Evolutionary conservation across 352 stramenopile species (phyloP).

Genomic region (Phytophthora quininea): DNA sequence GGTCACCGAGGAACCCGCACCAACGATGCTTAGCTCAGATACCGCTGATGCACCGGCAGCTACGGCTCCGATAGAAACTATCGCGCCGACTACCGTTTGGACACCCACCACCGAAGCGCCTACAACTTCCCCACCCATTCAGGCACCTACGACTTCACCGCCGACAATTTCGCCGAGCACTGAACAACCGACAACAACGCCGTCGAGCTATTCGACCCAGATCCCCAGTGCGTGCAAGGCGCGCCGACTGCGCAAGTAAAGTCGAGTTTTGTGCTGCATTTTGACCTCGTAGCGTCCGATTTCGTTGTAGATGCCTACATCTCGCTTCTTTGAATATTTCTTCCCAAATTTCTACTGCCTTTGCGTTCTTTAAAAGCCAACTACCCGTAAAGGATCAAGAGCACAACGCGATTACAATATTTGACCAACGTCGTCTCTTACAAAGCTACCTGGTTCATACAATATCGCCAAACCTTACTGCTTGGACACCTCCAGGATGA

Average conservation of each 20-base stretch:
- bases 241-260: constrained; percentile 16
- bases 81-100: too few species aligned
- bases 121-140: too few species aligned
- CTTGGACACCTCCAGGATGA: constrained; percentile 57
- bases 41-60: too few species aligned
- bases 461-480: constrained; percentile 14
- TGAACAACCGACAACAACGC: constrained; percentile 1
- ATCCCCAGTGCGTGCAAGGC: constrained; percentile 22
- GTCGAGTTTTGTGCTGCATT: neutral
- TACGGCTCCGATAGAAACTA: too few species aligned
- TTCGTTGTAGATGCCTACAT: neutral
- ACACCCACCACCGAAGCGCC: too few species aligned
- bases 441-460: neutral
- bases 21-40: too few species aligned
- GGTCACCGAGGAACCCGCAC: too few species aligned
- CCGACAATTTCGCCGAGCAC: neutral
- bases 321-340: neutral
- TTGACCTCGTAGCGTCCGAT: neutral
- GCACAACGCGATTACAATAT: neutral
- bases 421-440: neutral
- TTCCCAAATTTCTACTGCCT: neutral
- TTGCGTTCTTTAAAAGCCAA: neutral
- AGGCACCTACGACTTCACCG: constrained; percentile 3
- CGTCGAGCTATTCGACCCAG: constrained; percentile 4
- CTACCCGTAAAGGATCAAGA: neutral